phyloP scores from a whole-genome alignment of 768 basidiomycete species.

The Dentipellis fragilis region DNA sequence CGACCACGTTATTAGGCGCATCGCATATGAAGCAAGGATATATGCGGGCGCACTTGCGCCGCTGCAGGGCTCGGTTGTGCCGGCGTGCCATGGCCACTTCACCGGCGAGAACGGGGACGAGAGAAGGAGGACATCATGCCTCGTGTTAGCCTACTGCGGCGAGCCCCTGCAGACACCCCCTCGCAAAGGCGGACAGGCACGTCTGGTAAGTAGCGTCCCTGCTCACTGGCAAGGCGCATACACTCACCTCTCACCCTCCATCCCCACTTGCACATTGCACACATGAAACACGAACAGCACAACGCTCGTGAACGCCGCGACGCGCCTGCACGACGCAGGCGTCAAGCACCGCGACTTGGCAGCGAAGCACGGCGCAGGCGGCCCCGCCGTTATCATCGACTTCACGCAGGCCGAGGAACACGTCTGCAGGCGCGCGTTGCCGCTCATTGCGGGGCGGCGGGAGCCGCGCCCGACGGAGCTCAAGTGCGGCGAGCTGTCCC shows the following conservation, averaged over 20 bases:
- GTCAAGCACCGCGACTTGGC: neutral
- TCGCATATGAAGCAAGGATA: neutral
- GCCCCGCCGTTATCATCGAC: neutral
- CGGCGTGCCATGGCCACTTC: neutral
- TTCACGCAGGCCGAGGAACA: neutral
- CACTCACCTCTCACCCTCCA: neutral
- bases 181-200: too few species aligned
- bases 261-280: neutral
- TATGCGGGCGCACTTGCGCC: neutral
- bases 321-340: neutral
- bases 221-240: neutral
- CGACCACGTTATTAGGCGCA: neutral
- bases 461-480: too few species aligned
- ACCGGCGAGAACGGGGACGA: neutral
- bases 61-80: neutral
- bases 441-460: too few species aligned
- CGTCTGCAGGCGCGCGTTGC: neutral
- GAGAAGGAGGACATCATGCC: neutral
- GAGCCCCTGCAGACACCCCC: neutral
- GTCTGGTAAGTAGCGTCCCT: neutral
- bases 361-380: neutral
- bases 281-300: neutral
- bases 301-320: neutral
- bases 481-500: too few species aligned
- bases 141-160: neutral